Evolutionary conservation across 371 early-diverging fungal species (phyloP), one percentile per base, ranked within the genome.

Genomic region (Haplosporangium sp.): DNA sequence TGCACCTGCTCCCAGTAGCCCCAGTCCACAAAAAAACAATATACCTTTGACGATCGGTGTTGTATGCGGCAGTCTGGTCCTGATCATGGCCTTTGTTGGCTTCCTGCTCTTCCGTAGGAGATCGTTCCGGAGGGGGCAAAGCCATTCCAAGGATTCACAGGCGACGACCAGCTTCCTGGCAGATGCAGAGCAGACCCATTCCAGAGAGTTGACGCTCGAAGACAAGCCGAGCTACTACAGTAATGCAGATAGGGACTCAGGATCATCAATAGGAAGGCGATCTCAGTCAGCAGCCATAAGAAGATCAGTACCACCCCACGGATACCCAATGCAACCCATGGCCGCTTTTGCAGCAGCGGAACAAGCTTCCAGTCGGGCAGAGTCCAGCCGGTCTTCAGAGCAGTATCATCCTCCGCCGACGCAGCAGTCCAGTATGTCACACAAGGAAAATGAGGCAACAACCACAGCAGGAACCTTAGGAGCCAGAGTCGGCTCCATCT

Each of bases 41-140:
- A 18, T 77, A 0, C 77, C 77, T 1, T 41, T 77, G 46, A 77
- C 72, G 4, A 55, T 77, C 18, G 77, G 77, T 6, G 71, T 77
- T 9, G 40, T 77, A 40, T 67, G 77, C 48, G 77, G 67, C 0
- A 64, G 77, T 48, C n/a, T 77, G 8, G 77, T 58, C 0, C 51
- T 77, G 50, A 71, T 71, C 52, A 48, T 52, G 2, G 71, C 67
- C 0, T 63, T 77, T 56, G 42, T 77, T 14, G 77, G 77, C 5
- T 61, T 77, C 53, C 53, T 77, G 40, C 50, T 67, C 13, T 55
- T 70, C 42, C 45, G 67, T 29, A 56, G 64, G 23, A 67, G 68
- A 43, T 48, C 65, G 2, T 10, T 52, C 37, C 64, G 54, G 46
- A 65, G 55, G 45, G 54, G 21, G 23, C 29, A 54, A 37, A 40